Base-by-base conservation (phyloP, 768 basidiomycete genomes). In the Termitomyces sp. region DNA sequence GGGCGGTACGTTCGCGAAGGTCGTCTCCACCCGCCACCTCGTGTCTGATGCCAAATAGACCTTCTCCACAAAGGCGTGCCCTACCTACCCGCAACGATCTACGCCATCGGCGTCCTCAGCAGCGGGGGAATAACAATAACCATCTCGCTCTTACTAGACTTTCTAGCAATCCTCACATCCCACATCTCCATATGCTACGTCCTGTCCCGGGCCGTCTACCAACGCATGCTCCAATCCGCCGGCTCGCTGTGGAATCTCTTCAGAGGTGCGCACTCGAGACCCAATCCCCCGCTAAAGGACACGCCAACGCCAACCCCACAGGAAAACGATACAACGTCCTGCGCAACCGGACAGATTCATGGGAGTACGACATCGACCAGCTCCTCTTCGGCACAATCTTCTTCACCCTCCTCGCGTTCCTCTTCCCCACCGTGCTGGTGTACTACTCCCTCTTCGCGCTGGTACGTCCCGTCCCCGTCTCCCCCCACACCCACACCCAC, bases 321-420 rank as follows among this genome's bases (percentile, higher is more conserved):
- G 94, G 96, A 0, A 98, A 92, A 71, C 81, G 94, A 48, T 87
- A 84, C 66, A 98, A 98, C 67, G 83, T 87, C 9, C 75, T 99
- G 6, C 84, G 95, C 33, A 82, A 88, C 53, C 84, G 95, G n/a
- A 87, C 86, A 3, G 97, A 98, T 66, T 82, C 88, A 0, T 94
- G 91, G 84, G 82, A 87, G 56, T 98, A 97, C 64, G 91, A 94
- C 54, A 79, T 94, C 28, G 96, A 98, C 69, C 94, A 98, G 67
- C 81, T 98, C 2, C 76, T 98, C n/a, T 88, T 98, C 36, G 96
- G 96, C 5, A 95, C 97, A 0, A 86, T 93, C 55, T 73, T 95
- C 52, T 92, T 94, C 75, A 90, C 92, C 13, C 32, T 54, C 11
- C 28, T 54, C 1, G 53, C 88, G 8, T 90, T 95, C 68, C 72